Evolutionary conservation across 2,329 filamentous ascomycete genomes (phyloP), one percentile per base, ranked within the genome.

Genomic region (Pseudodiploospora longispora): DNA sequence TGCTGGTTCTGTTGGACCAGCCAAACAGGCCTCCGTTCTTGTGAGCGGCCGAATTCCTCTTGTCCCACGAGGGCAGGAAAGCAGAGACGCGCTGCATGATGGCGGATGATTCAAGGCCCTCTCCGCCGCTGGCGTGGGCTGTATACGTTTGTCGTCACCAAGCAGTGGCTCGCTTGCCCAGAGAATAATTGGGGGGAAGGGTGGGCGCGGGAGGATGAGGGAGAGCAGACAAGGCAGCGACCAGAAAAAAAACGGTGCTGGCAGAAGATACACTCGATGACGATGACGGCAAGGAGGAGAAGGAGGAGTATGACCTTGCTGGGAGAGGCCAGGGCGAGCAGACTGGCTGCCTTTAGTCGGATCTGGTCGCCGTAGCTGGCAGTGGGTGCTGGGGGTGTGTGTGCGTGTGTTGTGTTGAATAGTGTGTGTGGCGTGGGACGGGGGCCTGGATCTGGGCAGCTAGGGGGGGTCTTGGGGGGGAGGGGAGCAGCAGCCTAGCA

Each of bases 1-100:
- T 46, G 40, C 33, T 78, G 72, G 47, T 82, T 78, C 49, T 71
- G 61, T 61, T 65, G 52, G 68, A 63, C 69, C 70, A 72, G 40
- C 65, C 64, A 47, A 71, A 71, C 30, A 72, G 59, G 49, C 57
- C 50, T 39, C 51, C 36, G 55, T 50, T 47, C 59, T 60, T 40
- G 64, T 38, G 34, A 19, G 6, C 10, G 55, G 52, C 57, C 42
- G 62, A 66, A 40, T 59, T 62, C 54, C 67, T 67, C 58, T 62
- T 69, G 49, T 69, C 66, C 66, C 66, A 69, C n/a, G 66, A 66
- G 49, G 66, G 66, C 47, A 69, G 61, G 48, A 69, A 66, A 46
- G 61, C 56, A 48, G 66, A 69, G 49, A 69, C 65, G 55, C 66
- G 64, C 63, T 69, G 66, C 66, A 69, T 69, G 51, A 51, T 55